Conservation (phyloP, 208 protist species). For the Trypanosoma scelopori region DNA sequence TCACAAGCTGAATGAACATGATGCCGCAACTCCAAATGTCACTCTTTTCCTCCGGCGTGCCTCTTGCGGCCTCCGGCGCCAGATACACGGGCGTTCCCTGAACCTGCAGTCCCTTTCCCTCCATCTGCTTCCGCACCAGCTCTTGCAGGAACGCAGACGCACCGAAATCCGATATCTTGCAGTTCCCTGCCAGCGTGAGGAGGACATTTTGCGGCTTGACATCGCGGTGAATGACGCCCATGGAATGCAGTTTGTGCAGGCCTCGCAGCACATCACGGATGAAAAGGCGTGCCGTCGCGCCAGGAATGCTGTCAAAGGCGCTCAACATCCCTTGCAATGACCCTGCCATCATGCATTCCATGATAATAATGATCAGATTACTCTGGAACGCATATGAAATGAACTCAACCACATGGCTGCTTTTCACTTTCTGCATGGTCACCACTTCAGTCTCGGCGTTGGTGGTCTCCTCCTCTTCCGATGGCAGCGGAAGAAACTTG, state of each 20-base stretch:
- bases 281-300: slow-evolving; percentile 62
- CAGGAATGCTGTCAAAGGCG: slow-evolving; percentile 71
- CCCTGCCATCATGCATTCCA: slow-evolving; percentile 91
- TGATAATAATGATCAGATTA: slow-evolving; percentile 78
- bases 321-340: slow-evolving; percentile 78
- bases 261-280: slow-evolving; percentile 84
- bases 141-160: slow-evolving; percentile 76
- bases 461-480: slow-evolving; percentile 55
- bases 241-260: slow-evolving; percentile 80
- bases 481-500: slow-evolving; percentile 81
- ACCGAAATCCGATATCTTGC: slow-evolving; percentile 93
- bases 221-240: slow-evolving; percentile 86
- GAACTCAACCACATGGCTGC: slow-evolving; percentile 85
- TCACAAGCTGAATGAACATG: slow-evolving; percentile 86
- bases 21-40: slow-evolving; percentile 91
- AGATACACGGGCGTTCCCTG: slow-evolving; percentile 88
- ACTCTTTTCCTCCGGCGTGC: slow-evolving; percentile 62
- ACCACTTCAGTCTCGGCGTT: slow-evolving; percentile 80
- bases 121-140: slow-evolving; percentile 52
- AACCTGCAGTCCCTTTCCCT: slow-evolving; percentile 44
- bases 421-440: slow-evolving; percentile 82
- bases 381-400: slow-evolving; percentile 78
- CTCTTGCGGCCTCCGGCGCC: slow-evolving; percentile 80
- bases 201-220: slow-evolving; percentile 93
- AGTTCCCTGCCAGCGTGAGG: slow-evolving; percentile 67